These are phyloP conservation scores for Tardiomyces blankii DNA, from an alignment of 1,139 yeast genomes.

Conservation along the genomic window DNA sequence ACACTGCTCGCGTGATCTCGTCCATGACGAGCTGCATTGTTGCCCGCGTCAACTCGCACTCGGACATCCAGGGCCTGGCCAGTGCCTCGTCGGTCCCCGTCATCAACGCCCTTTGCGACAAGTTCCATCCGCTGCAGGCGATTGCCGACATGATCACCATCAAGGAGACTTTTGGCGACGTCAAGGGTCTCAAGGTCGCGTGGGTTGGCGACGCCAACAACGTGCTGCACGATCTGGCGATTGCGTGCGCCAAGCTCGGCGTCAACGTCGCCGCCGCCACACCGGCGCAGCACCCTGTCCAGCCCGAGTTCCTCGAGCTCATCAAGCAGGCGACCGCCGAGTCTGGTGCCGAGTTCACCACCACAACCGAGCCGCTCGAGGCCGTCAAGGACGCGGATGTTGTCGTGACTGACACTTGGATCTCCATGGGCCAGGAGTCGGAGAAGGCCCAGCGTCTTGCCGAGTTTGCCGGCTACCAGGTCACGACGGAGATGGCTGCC, in stretches of 20 bases:
- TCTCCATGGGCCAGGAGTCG: conserved; percentile 94
- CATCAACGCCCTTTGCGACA: conserved; percentile 87
- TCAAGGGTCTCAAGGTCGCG: conserved; percentile 62
- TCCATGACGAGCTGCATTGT: conserved; percentile 93
- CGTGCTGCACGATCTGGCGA: conserved; percentile 87
- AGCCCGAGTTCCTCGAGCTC: conserved; percentile 40
- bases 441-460: conserved; percentile 60
- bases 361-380: conserved; percentile 59
- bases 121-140: conserved; percentile 90
- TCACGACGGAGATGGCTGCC: conserved; percentile 51
- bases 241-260: conserved; percentile 80
- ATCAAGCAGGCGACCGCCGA: conserved; percentile 43
- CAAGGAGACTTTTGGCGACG: conserved; percentile 55
- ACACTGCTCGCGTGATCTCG: conserved; percentile 78
- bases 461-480: conserved; percentile 81
- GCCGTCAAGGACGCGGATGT: conserved; percentile 71
- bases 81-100: conserved; percentile 68
- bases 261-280: conserved; percentile 77
- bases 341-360: conserved; percentile 42
- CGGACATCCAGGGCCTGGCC: conserved; percentile 69
- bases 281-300: conserved; percentile 62
- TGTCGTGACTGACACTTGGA: conserved; percentile 94
- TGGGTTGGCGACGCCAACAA: conserved; percentile 98
- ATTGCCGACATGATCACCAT: conserved; percentile 84
- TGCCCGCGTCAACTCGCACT: conserved; percentile 86